Conservation (phyloP, 2,329 filamentous ascomycete species). For the Pseudocercospora eumusae region DNA sequence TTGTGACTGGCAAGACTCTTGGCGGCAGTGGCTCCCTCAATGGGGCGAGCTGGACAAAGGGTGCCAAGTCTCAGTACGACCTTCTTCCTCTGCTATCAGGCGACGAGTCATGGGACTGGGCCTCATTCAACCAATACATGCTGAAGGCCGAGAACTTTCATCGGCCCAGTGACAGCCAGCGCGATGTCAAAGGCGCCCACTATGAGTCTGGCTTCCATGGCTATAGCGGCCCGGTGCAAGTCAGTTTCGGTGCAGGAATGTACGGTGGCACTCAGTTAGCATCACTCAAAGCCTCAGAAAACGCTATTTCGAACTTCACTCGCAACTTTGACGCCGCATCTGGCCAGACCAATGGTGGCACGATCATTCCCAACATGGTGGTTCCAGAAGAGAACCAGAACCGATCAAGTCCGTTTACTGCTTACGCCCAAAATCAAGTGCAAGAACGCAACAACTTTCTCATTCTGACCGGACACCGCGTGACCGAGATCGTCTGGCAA, state of each 20-base stretch:
- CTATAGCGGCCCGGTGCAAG: constrained; percentile 27
- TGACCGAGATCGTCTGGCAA: constrained; percentile 30
- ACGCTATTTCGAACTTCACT: constrained; percentile 27
- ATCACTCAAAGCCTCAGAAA: constrained; percentile 30
- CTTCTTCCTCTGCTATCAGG: constrained; percentile 35
- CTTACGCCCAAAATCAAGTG: constrained; percentile 30
- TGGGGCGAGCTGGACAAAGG: constrained; percentile 37
- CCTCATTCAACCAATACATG: constrained; percentile 34
- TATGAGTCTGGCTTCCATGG: constrained; percentile 26
- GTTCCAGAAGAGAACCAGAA: constrained; percentile 30
- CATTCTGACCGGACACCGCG: constrained; percentile 34
- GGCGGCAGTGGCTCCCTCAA: constrained; percentile 34
- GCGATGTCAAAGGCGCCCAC: constrained; percentile 29
- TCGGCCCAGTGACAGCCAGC: constrained; percentile 20
- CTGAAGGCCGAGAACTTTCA: constrained; percentile 32
- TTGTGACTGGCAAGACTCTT: constrained; percentile 34
- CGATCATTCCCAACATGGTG: constrained; percentile 35
- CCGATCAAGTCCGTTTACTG: constrained; percentile 34
- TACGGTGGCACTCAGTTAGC: constrained; percentile 31
- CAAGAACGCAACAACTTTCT: constrained; percentile 30
- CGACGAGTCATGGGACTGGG: constrained; percentile 33
- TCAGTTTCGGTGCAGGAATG: constrained; percentile 32
- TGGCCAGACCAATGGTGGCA: constrained; percentile 30
- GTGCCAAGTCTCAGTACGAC: constrained; percentile 34
- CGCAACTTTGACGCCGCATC: constrained; percentile 30